Evolutionary conservation across 164 flowering plant species (phyloP), one percentile per base, ranked within the genome.

Genomic region (Macadamia integrifolia): DNA sequence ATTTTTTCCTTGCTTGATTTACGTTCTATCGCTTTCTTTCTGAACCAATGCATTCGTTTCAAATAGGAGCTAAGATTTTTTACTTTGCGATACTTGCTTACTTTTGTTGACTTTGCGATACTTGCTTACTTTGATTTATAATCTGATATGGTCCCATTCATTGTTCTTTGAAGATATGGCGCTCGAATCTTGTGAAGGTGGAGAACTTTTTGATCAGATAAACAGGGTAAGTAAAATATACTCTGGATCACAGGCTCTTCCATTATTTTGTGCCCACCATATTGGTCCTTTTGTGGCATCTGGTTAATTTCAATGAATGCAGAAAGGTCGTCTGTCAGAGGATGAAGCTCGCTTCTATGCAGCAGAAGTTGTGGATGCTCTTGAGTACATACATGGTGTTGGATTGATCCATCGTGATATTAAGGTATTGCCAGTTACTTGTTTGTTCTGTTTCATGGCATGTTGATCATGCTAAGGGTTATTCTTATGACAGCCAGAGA

Each of bases 171-270:
- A 67, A 92, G 99, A 95, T 74, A 95, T 95, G 99, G 99, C 99
- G 64, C 94, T 95, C 71, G 99, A 95, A 76, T 89, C 96, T 62
- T 95, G 99, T 79, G 99, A 95, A 80, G 99, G 99, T 46, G 99
- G 98, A 64, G 99, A 95, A 75, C 98, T 92, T 77, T 95, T 95
- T 78, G 99, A 92, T 77, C 99, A 95, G 72, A 91, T 95, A 79
- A 88, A 88, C 60, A 91, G 98, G 87, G 99, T 90, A 79, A 80
- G 88, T 73, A 44, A 62, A 18, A 32, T 58, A 56, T 40, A 56
- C 17, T 58, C 55, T 52, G 40, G 29, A 60, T 4, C 63, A 10
- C 18, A 35, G 10, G 9, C 53, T 56, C 28, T 62, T 46, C 28
- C 9, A 29, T 13, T 64, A 9, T 66, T 64, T 12, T 62, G 10